Base-by-base conservation (phyloP, 352 stramenopile genomes). In the Phytopythium kandeliae region DNA sequence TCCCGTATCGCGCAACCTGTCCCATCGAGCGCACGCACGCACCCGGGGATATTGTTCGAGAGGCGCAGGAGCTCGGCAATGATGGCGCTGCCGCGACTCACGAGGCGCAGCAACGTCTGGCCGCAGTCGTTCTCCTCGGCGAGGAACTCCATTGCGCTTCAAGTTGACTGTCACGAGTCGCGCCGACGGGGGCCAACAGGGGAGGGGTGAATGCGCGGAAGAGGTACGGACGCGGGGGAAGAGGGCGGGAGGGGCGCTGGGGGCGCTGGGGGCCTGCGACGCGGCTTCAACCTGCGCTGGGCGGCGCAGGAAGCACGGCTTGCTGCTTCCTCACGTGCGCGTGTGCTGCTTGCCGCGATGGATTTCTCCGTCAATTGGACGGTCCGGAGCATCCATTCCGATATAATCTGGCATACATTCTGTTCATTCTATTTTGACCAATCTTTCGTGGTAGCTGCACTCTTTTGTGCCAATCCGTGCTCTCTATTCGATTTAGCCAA, bases 101-200 rank as follows among this genome's bases (percentile, higher is more conserved):
- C 90, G 54, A 98, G 84, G 25, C 78, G 80, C 68, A 98, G 72
- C 55, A 98, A 76, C 57, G 91, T 97, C 74, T 96, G 87, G 1
- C 93, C 95, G 78, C 95, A 98, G 54, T 97, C 77, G 58, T 98
- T 98, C 54, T 97, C 86, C 52, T 95, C 78, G 6, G 83, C 83
- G 44, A 96, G 79, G 52, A 95, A 92, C 71, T 92, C 86, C 83
- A 95, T 94, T 11, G 24, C 36, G 26, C 30, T 38, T 35, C 42
- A 31, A 40, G 19, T 3, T n/a, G 28, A 31, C 4, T 9, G 28
- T 9, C 28, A 31, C 4, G 28, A 4, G 4, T 31, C 28, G 28
- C 28, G n/a, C n/a, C n/a, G n/a, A n/a, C n/a, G 28, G 28, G 28
- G 9, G 28, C 28, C 4, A 9, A 9, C 28, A 0, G 7, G 26